Conservation (phyloP, 768 basidiomycete genomes). For the Lactarius hatsudake region DNA sequence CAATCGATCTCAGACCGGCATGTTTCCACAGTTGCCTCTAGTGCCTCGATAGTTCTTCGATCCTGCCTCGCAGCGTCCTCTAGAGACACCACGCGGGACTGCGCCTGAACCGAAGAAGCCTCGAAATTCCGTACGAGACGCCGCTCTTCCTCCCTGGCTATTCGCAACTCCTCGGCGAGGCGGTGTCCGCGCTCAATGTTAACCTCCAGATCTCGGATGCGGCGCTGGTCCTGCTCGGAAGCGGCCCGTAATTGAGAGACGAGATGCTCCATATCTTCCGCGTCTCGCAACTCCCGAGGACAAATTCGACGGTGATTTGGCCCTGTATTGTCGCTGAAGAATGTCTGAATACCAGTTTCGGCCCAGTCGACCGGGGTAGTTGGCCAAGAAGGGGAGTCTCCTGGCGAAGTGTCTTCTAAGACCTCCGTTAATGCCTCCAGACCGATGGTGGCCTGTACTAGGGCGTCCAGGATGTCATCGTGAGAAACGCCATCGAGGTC, state of each 20-base stretch:
- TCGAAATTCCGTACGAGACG: slow-evolving; percentile 7
- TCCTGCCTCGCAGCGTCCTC: slow-evolving; percentile 16
- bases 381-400: not conserved
- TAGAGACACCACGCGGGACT: slow-evolving; percentile 11
- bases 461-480: slow-evolving; percentile 19
- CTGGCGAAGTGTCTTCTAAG: not conserved
- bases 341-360: slow-evolving; percentile 16
- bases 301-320: not conserved
- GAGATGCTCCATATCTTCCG: not conserved
- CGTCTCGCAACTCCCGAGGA: not conserved
- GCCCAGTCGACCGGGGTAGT: not conserved
- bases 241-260: not conserved
- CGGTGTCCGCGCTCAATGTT: slow-evolving; percentile 11
- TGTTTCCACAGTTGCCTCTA: slow-evolving; percentile 12
- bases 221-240: slow-evolving; percentile 12
- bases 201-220: slow-evolving; percentile 18
- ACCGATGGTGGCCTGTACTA: slow-evolving; percentile 12
- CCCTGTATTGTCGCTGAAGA: not conserved
- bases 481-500: slow-evolving; percentile 9
- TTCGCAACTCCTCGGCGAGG: slow-evolving; percentile 14
- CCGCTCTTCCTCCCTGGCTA: slow-evolving; percentile 6
- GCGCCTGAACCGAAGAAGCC: slow-evolving; percentile 6
- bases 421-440: slow-evolving; percentile 11
- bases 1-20: slow-evolving; percentile 11
- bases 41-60: slow-evolving; percentile 6